These are phyloP conservation scores for Melanogaster broomeanus DNA, from an alignment of 768 basidiomycete species.

Conservation along the genomic window DNA sequence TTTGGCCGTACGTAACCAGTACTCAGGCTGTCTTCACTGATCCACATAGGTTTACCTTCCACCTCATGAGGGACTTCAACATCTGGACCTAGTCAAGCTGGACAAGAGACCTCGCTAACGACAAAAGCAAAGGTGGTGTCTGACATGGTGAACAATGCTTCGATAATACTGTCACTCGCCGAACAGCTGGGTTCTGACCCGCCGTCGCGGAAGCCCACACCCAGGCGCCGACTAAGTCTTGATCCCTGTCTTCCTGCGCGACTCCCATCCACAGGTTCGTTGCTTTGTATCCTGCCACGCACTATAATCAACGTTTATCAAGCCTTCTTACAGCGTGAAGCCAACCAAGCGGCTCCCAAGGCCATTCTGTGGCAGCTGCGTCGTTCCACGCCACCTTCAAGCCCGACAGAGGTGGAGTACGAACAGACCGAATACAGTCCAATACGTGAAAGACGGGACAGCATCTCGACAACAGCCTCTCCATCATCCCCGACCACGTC, in stretches of 20 bases:
- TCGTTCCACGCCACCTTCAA: constrained; percentile 41
- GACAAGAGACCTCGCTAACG: neutral
- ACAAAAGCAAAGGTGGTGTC: constrained; percentile 1
- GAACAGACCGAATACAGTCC: constrained; percentile 19
- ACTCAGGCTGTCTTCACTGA: too few species aligned
- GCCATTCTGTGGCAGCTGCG: constrained; percentile 58
- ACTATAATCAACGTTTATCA: constrained; percentile 27
- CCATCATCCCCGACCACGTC: constrained; percentile 21
- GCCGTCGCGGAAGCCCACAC: constrained; percentile 16
- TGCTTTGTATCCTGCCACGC: constrained; percentile 1
- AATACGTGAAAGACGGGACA: constrained; percentile 9
- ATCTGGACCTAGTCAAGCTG: neutral
- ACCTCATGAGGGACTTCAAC: constrained; percentile 13
- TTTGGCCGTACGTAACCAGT: too few species aligned
- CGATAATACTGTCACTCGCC: constrained; percentile 31
- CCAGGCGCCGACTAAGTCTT: constrained; percentile 45
- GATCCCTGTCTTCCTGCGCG: constrained; percentile 66
- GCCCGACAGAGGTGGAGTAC: constrained; percentile 18
- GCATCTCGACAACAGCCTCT: constrained; percentile 19
- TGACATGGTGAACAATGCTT: constrained; percentile 56
- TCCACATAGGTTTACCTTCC: constrained; percentile 5
- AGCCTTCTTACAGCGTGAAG: constrained; percentile 78
- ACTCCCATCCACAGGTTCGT: constrained; percentile 66
- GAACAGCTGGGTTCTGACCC: constrained; percentile 24
- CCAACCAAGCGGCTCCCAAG: constrained; percentile 54